A percentile compares a stretch with the other conserved stretches of the same genome.
These are phyloP conservation scores for Fusarium incarnatum DNA, from an alignment of 2,329 filamentous ascomycete genomes.

Conservation along the genomic window DNA sequence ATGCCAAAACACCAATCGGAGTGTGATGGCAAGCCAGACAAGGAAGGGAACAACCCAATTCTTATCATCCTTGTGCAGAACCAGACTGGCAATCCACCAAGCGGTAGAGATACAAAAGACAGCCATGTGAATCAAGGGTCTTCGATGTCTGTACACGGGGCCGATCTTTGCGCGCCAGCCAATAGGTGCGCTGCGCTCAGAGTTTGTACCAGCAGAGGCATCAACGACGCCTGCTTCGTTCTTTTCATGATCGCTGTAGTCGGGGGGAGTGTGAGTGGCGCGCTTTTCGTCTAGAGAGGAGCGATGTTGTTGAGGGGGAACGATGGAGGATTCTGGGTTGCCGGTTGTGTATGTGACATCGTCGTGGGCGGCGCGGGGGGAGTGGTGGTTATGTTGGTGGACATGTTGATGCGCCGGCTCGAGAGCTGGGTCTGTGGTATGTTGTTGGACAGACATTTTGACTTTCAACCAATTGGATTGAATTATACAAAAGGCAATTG, in stretches of 20 bases:
- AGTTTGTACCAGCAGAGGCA: slow-evolving; percentile 46
- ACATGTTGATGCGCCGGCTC: slow-evolving; percentile 57
- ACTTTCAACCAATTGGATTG: slow-evolving; percentile 1
- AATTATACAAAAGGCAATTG: too few relatives aligned
- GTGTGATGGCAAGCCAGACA: slow-evolving; percentile 78
- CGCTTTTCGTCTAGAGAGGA: slow-evolving; percentile 18
- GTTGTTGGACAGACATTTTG: slow-evolving; percentile 39
- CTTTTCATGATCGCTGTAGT: slow-evolving; percentile 58
- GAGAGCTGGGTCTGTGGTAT: slow-evolving; percentile 44
- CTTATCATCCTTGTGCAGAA: slow-evolving; percentile 76
- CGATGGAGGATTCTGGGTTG: slow-evolving; percentile 51
- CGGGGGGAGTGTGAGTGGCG: slow-evolving; percentile 49
- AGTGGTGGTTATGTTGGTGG: slow-evolving; percentile 59
- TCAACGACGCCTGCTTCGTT: slow-evolving; percentile 48
- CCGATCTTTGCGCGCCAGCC: slow-evolving; percentile 43
- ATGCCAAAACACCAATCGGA: slow-evolving; percentile 80
- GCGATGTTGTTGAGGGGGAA: slow-evolving; percentile 47
- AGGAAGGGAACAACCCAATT: slow-evolving; percentile 90
- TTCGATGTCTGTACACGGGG: slow-evolving; percentile 58
- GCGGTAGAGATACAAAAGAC: slow-evolving; percentile 60
- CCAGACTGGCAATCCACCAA: slow-evolving; percentile 85
- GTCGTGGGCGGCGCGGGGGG: slow-evolving; percentile 50
- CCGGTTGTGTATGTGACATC: slow-evolving; percentile 62
- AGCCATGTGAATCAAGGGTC: slow-evolving; percentile 60
- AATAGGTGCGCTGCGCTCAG: slow-evolving; percentile 2